These are phyloP conservation scores for Trichoderma sp. DNA, from an alignment of 2,329 filamentous ascomycete species.

Conservation along the genomic window DNA sequence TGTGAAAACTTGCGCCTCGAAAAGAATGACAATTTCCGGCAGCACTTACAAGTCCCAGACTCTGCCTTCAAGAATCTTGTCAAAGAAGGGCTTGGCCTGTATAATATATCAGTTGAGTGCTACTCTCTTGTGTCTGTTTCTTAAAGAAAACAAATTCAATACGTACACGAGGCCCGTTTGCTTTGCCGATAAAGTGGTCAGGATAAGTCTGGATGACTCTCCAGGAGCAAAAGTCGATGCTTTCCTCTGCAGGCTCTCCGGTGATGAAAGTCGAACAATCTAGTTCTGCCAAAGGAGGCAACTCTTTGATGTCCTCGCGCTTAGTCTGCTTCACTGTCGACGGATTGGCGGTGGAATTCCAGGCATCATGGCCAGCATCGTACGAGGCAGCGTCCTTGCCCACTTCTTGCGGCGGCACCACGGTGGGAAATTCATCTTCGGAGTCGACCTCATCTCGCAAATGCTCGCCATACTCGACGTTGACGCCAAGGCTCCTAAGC, in stretches of 20 bases:
- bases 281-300: constrained; percentile 19
- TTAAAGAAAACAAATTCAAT: background rate
- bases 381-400: background rate
- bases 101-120: constrained; percentile 27
- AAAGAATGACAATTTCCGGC: no score
- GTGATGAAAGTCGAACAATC: constrained; percentile 35
- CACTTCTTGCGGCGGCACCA: background rate
- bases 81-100: constrained; percentile 57
- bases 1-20: background rate
- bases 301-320: background rate
- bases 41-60: constrained; percentile 73
- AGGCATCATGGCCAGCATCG: constrained; percentile 8
- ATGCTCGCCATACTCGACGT: constrained; percentile 10
- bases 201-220: constrained; percentile 61
- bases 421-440: constrained; percentile 8
- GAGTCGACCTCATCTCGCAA: background rate
- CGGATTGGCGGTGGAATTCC: background rate
- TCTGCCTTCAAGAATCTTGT: constrained; percentile 60
- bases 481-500: constrained; percentile 34
- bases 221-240: constrained; percentile 54
- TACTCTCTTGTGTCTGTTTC: background rate
- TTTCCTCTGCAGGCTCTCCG: constrained; percentile 35
- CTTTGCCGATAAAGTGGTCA: constrained; percentile 59
- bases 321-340: background rate
- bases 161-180: constrained; percentile 53